These are phyloP conservation scores for Trichoderma virens DNA, from an alignment of 495 filamentous ascomycete genomes.

Conservation along the genomic window DNA sequence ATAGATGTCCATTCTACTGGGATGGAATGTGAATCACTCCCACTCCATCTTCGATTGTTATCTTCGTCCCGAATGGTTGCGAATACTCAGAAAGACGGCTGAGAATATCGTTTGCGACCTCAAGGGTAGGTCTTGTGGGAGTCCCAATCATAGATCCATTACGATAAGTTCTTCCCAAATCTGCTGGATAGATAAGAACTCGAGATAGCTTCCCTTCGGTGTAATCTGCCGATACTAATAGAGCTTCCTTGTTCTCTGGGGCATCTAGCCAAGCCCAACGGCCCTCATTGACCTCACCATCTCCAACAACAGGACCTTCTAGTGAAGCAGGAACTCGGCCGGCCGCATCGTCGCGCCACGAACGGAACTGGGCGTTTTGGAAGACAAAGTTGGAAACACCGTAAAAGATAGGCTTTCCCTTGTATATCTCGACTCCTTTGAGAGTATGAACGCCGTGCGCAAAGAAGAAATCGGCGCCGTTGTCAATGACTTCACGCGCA, in stretches of 20 bases:
- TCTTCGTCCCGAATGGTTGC: not conserved
- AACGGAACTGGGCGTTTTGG: not conserved
- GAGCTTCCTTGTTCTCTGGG: not conserved
- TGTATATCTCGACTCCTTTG: conserved; percentile 3
- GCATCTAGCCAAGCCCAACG: not conserved
- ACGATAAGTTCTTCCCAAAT: not conserved
- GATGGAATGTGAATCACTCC: not conserved
- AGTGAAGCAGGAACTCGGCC: not conserved
- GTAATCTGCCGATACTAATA: not conserved
- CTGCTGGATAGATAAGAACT: not conserved
- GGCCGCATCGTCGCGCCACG: not conserved
- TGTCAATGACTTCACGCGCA: not conserved
- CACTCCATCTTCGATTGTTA: not conserved
- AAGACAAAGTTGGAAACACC: conserved; percentile 2
- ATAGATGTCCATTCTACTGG: not conserved
- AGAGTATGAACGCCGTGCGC: not conserved
- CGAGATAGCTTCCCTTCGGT: not conserved
- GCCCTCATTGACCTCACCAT: not conserved
- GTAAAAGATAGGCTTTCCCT: not conserved
- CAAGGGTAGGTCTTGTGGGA: not conserved
- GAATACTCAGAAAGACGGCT: not conserved
- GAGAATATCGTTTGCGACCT: not conserved
- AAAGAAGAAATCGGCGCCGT: not conserved
- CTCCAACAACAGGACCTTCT: not conserved
- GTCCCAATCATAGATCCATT: not conserved